Evolutionary conservation across 139 green algal genomes (phyloP).

Genomic region (Deuterostichococcus epilithicus): DNA sequence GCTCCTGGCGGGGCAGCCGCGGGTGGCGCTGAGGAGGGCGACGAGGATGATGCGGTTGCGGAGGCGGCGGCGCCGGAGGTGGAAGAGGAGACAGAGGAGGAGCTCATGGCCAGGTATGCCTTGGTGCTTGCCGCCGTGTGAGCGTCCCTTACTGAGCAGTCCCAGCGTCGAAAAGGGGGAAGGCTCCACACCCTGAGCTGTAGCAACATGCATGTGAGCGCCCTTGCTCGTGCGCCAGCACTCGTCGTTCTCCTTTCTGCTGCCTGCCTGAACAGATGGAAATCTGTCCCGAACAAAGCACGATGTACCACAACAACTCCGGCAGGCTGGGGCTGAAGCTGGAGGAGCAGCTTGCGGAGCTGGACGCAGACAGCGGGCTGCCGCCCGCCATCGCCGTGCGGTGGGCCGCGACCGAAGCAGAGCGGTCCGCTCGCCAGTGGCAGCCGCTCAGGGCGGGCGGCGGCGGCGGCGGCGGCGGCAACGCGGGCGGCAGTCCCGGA

Average conservation of each 20-base stretch:
- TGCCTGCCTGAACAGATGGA: no score
- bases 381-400: slow-evolving; percentile 19
- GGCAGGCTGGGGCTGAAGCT: slow-evolving; percentile 55
- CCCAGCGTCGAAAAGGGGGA: no score
- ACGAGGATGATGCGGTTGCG: slow-evolving; percentile 7
- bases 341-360: slow-evolving; percentile 47
- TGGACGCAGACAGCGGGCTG: slow-evolving; percentile 32
- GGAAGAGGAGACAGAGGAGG: slow-evolving; percentile 34
- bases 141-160: no score
- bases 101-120: slow-evolving; percentile 14
- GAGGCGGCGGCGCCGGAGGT: slow-evolving; percentile 4
- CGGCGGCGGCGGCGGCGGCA: slow-evolving; percentile 2
- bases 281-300: background rate
- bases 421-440: slow-evolving; percentile 18
- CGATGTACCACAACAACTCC: no score
- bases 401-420: slow-evolving; percentile 24
- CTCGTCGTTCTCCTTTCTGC: no score
- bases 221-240: no score
- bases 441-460: slow-evolving; percentile 8
- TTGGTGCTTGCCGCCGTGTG: no score
- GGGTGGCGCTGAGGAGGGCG: background rate
- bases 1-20: background rate
- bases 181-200: no score
- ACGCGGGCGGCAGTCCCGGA: background rate
- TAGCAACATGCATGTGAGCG: no score